Percentiles rank a stretch among this genome's conserved stretches.
phyloP scores from a whole-genome alignment of 2,329 filamentous ascomycete species.

The Geosmithia morbida region DNA sequence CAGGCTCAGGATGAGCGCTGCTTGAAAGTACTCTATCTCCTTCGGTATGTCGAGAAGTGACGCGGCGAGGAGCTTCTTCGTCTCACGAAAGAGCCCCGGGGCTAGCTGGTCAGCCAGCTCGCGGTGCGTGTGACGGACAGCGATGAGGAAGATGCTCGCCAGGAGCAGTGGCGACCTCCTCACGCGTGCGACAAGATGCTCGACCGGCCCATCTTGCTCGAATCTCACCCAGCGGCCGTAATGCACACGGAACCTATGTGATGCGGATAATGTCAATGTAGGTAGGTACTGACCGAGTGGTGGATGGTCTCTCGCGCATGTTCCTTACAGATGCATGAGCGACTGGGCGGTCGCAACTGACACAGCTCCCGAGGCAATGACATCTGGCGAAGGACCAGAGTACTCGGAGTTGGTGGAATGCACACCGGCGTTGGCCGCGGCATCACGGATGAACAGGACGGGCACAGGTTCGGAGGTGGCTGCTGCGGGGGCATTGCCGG shows the following conservation, averaged over 20 bases:
- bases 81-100: conserved; percentile 9
- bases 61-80: conserved; percentile 6
- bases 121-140: conserved; percentile 10
- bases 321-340: conserved; percentile 8
- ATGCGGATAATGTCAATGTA: background rate
- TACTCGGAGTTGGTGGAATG: conserved; percentile 4
- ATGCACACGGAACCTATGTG: conserved; percentile 9
- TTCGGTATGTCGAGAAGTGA: conserved; percentile 7
- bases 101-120: conserved; percentile 9
- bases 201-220: conserved; percentile 5
- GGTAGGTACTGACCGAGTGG: background rate
- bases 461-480: conserved; percentile 6
- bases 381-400: conserved; percentile 3
- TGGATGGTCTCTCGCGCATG: conserved; percentile 1
- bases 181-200: conserved; percentile 3
- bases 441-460: conserved; percentile 12
- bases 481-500: background rate
- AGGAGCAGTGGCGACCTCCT: conserved; percentile 8
- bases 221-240: conserved; percentile 13
- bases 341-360: conserved; percentile 5
- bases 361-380: conserved; percentile 9
- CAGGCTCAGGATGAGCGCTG: conserved; percentile 9
- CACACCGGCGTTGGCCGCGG: conserved; percentile 10
- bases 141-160: conserved; percentile 11
- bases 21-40: conserved; percentile 10